Conservation (phyloP, 2,329 filamentous ascomycete species). For the Penicillium glabrum region DNA sequence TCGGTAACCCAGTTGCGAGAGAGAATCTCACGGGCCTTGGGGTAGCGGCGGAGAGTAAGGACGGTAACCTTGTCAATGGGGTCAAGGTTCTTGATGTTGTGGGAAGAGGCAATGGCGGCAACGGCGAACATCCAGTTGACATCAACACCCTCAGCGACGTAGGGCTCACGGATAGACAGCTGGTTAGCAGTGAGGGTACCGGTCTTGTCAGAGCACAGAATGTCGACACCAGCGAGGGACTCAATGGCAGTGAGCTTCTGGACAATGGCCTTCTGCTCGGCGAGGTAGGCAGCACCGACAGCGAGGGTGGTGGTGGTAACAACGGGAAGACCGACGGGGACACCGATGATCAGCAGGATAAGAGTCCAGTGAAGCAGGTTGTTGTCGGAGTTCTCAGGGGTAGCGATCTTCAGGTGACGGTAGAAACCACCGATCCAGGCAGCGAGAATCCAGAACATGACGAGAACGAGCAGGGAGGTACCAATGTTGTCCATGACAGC, state of each 20-base stretch:
- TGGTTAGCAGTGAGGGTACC: slow-evolving; percentile 65
- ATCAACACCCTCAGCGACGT: slow-evolving; percentile 73
- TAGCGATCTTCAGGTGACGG: slow-evolving; percentile 63
- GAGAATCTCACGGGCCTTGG: slow-evolving; percentile 74
- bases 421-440: slow-evolving; percentile 80
- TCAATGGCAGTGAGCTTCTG: slow-evolving; percentile 79
- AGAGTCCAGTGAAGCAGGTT: slow-evolving; percentile 68
- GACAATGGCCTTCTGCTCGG: slow-evolving; percentile 75
- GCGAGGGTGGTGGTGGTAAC: slow-evolving; percentile 76
- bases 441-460: slow-evolving; percentile 74
- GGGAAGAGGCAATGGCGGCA: slow-evolving; percentile 72
- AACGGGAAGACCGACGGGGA: slow-evolving; percentile 76
- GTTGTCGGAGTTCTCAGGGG: slow-evolving; percentile 54
- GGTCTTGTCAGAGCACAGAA: slow-evolving; percentile 80
- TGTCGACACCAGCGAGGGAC: slow-evolving; percentile 71
- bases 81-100: slow-evolving; percentile 76
- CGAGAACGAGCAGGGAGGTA: slow-evolving; percentile 70
- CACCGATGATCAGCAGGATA: slow-evolving; percentile 74
- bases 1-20: slow-evolving; percentile 73
- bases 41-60: slow-evolving; percentile 72
- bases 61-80: slow-evolving; percentile 80
- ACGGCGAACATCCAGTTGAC: slow-evolving; percentile 86
- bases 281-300: slow-evolving; percentile 74
- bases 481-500: slow-evolving; percentile 82
- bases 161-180: slow-evolving; percentile 74